Evolutionary conservation across 306 rosid species (phyloP).

Genomic region (Aeschynomene evenia): DNA sequence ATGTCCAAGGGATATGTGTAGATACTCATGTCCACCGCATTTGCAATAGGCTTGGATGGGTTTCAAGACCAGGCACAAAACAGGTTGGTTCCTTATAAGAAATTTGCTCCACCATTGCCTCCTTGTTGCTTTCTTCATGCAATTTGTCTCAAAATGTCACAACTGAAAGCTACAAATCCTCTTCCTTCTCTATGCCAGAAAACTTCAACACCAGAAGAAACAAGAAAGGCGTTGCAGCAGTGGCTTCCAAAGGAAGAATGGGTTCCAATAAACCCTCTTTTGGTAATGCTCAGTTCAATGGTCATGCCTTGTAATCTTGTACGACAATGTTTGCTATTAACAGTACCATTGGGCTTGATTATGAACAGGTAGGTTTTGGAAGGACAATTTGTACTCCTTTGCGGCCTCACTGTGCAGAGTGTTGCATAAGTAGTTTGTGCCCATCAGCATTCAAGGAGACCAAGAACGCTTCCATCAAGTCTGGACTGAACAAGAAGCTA

Average conservation of each 20-base stretch:
- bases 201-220: conserved; percentile 82
- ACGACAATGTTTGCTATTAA: conserved; percentile 1
- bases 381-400: conserved; percentile 76
- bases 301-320: not conserved
- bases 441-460: conserved; percentile 76
- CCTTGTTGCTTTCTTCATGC: not conserved
- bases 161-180: conserved; percentile 24
- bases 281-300: conserved; percentile 57
- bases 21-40: conserved; percentile 96
- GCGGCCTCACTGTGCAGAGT: conserved; percentile 69
- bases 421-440: conserved; percentile 59
- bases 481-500: conserved; percentile 40
- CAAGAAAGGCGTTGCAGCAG: conserved; percentile 68
- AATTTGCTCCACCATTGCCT: not conserved
- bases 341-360: conserved; percentile 2
- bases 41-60: conserved; percentile 95
- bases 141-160: not conserved
- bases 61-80: conserved; percentile 62
- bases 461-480: conserved; percentile 48
- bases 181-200: conserved; percentile 48
- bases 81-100: conserved; percentile 68
- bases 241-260: conserved; percentile 98
- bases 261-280: conserved; percentile 85
- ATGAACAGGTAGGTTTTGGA: conserved; percentile 83
- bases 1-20: conserved; percentile 93